Percentiles rank a stretch among this genome's conserved stretches.
Conservation (phyloP, 2,329 filamentous ascomycete genomes). For the Aspergillus puulaauensis region DNA sequence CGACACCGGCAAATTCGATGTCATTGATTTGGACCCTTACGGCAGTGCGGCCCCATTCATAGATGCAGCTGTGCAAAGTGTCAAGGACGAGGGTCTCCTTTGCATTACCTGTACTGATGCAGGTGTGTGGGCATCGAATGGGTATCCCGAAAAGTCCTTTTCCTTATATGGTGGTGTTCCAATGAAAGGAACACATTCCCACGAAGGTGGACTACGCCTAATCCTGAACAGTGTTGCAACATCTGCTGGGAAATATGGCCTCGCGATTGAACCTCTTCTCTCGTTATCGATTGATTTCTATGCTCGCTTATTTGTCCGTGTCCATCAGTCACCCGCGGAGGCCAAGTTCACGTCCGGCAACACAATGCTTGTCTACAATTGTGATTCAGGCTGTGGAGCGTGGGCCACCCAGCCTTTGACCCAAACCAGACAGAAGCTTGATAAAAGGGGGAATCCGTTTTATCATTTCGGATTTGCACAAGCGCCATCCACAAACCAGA, state of each 20-base stretch:
- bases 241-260: slow-evolving; percentile 78
- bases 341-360: slow-evolving; percentile 91
- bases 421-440: slow-evolving; percentile 63
- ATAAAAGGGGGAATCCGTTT: slow-evolving; percentile 69
- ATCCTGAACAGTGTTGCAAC: slow-evolving; percentile 80
- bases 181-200: slow-evolving; percentile 78
- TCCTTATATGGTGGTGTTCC: slow-evolving; percentile 91
- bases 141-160: slow-evolving; percentile 91
- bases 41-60: slow-evolving; percentile 91
- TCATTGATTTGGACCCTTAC: slow-evolving; percentile 95
- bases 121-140: slow-evolving; percentile 88
- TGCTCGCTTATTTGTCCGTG: slow-evolving; percentile 79
- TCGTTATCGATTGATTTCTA: slow-evolving; percentile 97
- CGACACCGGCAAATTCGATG: slow-evolving; percentile 68
- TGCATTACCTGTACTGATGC: slow-evolving; percentile 97
- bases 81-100: slow-evolving; percentile 84
- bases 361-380: slow-evolving; percentile 90
- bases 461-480: slow-evolving; percentile 77
- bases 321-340: slow-evolving; percentile 74
- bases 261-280: slow-evolving; percentile 85
- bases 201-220: slow-evolving; percentile 84
- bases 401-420: slow-evolving; percentile 82
- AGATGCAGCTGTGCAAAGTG: slow-evolving; percentile 82
- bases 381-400: slow-evolving; percentile 85
- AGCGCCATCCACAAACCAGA: slow-evolving; percentile 64